Base-by-base conservation (phyloP, 805 yeast species). In the Zygosaccharomyces kombuchaensis region DNA sequence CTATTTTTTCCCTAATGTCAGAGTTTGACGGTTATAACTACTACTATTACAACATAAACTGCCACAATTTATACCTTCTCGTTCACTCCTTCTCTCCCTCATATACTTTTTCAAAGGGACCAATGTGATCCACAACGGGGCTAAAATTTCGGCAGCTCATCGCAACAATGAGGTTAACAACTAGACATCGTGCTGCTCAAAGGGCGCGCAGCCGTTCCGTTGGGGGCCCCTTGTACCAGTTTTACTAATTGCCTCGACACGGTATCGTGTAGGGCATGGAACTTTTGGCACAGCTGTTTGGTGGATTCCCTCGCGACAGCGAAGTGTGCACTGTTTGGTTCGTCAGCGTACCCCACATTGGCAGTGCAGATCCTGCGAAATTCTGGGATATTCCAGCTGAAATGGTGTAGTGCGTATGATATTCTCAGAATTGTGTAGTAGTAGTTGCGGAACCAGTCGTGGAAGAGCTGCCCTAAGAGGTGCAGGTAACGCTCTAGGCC, bases 391-490 rank as follows among this genome's bases (percentile, higher is more conserved):
- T 36, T 46, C 40, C 48, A 44, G 32, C 49, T 48, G 43, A 50
- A 55, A 22, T 47, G 50, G 37, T 54, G 45, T 39, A 59, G 32
- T 7, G 51, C 55, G 36, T 53, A 53, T 3, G 54, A 44, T 16
- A 59, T 47, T 19, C 60, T 47, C 21, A 51, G 45, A 4, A 48
- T 46, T n/a, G 56, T 54, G 43, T 43, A 53, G 26, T 53, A 55
- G 48, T 50, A 57, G 30, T 47, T 40, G 17, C 43, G 40, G 19
- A 53, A 54, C 63, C 63, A 59, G 25, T 46, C 43, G 17, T 42
- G 32, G 34, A 59, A 39, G 25, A 57, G 47, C 1, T 34, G 23
- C 2, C 36, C 23, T n/a, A 52, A 34, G 10, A 52, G 35, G 9
- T 41, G 34, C 17, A 46, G 29, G 26, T 57, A 53, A 8, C 41